These are phyloP conservation scores for Penicillium sp. DNA, from an alignment of 2,329 filamentous ascomycete genomes.

Conservation along the genomic window DNA sequence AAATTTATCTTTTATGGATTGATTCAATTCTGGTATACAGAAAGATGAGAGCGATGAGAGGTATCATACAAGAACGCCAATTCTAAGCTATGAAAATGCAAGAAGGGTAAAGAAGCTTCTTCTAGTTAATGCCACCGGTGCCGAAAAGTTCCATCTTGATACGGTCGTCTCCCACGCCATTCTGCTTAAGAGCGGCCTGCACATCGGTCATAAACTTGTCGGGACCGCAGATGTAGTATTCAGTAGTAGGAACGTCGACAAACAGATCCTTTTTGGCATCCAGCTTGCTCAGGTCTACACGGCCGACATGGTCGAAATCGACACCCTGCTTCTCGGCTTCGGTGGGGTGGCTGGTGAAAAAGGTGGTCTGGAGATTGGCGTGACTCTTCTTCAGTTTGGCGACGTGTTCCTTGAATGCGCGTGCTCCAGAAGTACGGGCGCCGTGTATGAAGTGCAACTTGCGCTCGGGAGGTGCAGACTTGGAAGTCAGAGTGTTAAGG, in stretches of 20 bases:
- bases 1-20: background rate
- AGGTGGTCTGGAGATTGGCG: slow-evolving; percentile 55
- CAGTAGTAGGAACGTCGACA: slow-evolving; percentile 56
- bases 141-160: slow-evolving; percentile 71
- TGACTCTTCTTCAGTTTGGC: slow-evolving; percentile 48
- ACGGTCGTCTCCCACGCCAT: slow-evolving; percentile 62
- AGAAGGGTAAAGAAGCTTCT: background rate
- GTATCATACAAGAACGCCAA: slow-evolving; percentile 12
- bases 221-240: slow-evolving; percentile 76
- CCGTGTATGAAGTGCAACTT: slow-evolving; percentile 65
- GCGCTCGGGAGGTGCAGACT: slow-evolving; percentile 50
- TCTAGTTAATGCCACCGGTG: slow-evolving; percentile 52
- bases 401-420: slow-evolving; percentile 60
- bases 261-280: slow-evolving; percentile 59
- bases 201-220: slow-evolving; percentile 69
- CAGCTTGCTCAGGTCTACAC: slow-evolving; percentile 62
- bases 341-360: slow-evolving; percentile 61
- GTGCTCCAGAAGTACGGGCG: slow-evolving; percentile 51
- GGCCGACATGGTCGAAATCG: slow-evolving; percentile 63
- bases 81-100: background rate
- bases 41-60: slow-evolving; percentile 9
- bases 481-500: slow-evolving; percentile 55
- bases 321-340: slow-evolving; percentile 55
- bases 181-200: slow-evolving; percentile 55
- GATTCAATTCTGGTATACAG: background rate